Evolutionary conservation across 1,139 yeast species (phyloP).

Genomic region (Kodamaea alishanica): DNA sequence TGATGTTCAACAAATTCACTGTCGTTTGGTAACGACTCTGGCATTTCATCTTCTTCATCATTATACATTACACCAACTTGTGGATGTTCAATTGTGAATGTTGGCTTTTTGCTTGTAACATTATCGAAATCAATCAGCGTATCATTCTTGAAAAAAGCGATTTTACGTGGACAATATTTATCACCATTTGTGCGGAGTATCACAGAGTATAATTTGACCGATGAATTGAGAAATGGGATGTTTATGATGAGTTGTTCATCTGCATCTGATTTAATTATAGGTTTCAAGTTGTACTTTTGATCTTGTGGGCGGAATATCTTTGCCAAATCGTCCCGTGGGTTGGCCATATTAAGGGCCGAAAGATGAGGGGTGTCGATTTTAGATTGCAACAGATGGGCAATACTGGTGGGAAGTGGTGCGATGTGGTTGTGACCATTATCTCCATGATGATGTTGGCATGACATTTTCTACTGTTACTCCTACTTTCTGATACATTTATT

Average conservation of each 20-base stretch:
- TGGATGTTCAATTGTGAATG: conserved; percentile 61
- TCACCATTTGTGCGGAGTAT: conserved; percentile 65
- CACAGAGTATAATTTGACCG: conserved; percentile 70
- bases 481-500: not conserved
- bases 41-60: conserved; percentile 35
- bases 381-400: conserved; percentile 63
- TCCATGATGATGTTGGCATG: conserved; percentile 35
- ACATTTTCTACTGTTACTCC: conserved; percentile 20
- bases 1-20: conserved; percentile 76
- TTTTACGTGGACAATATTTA: conserved; percentile 60
- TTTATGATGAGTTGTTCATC: conserved; percentile 76
- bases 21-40: conserved; percentile 32
- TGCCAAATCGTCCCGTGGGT: conserved; percentile 47
- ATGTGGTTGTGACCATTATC: conserved; percentile 15
- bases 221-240: conserved; percentile 70
- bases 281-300: conserved; percentile 40
- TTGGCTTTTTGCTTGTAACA: conserved; percentile 48
- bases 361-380: conserved; percentile 61
- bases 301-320: conserved; percentile 48
- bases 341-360: conserved; percentile 61
- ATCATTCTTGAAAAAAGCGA: conserved; percentile 72
- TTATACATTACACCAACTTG: conserved; percentile 45
- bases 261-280: conserved; percentile 66
- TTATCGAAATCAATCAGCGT: conserved; percentile 68
- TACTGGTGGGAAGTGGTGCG: conserved; percentile 71